phyloP scores from a whole-genome alignment of 352 stramenopile genomes.

The Pythium vanterpoolii region DNA sequence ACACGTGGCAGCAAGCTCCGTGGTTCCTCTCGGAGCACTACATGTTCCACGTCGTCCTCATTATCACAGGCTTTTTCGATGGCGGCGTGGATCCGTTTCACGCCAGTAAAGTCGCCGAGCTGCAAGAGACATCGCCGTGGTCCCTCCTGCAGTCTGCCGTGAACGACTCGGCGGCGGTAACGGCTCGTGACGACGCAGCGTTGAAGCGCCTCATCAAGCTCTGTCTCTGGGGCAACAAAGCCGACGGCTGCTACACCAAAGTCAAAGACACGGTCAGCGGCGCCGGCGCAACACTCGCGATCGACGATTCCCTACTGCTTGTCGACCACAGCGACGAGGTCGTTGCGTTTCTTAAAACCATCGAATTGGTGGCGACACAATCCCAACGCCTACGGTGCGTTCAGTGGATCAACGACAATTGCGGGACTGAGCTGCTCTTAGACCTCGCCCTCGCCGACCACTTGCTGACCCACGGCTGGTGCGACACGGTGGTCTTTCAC shows the following conservation, averaged over 20 bases:
- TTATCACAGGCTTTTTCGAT: constrained; percentile 62
- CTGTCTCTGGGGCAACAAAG: constrained; percentile 77
- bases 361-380: neutral
- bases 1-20: constrained; percentile 70
- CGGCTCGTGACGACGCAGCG: constrained; percentile 32
- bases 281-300: constrained; percentile 39
- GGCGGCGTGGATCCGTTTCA: constrained; percentile 62
- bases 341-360: constrained; percentile 34
- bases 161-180: constrained; percentile 21
- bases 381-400: too few species aligned
- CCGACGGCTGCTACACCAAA: constrained; percentile 70
- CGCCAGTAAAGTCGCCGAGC: constrained; percentile 54
- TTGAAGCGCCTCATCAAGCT: constrained; percentile 63
- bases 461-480: constrained; percentile 48
- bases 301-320: constrained; percentile 60
- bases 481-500: constrained; percentile 56
- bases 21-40: constrained; percentile 79
- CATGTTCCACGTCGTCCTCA: constrained; percentile 65
- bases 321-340: constrained; percentile 56
- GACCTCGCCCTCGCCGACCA: constrained; percentile 67
- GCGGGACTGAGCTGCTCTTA: constrained; percentile 64
- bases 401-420: constrained; percentile 82
- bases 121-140: constrained; percentile 55
- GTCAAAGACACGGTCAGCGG: constrained; percentile 71
- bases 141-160: constrained; percentile 53